Percentiles rank a stretch among this genome's conserved stretches.
phyloP scores from a whole-genome alignment of 345 rosid genomes.

The Syzygium aromaticum region DNA sequence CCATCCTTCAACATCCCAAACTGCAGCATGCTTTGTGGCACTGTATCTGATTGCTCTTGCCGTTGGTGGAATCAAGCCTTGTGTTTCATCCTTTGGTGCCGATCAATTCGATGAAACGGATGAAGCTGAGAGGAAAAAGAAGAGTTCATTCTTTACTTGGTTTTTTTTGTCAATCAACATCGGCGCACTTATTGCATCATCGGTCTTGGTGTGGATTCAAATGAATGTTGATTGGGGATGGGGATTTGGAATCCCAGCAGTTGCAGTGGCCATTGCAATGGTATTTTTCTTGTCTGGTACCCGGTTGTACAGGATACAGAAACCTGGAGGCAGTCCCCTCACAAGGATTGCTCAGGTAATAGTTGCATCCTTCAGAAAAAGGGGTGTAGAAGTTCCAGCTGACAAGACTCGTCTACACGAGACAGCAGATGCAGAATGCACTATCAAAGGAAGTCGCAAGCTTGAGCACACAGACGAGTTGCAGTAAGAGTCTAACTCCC shows the following conservation, averaged over 20 bases:
- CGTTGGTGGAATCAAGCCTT: constrained; percentile 94
- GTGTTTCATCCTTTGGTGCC: constrained; percentile 95
- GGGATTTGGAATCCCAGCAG: constrained; percentile 94
- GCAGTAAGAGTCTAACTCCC: constrained; percentile 23
- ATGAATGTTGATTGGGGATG: constrained; percentile 98
- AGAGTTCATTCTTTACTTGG: constrained; percentile 96
- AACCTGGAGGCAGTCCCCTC: constrained; percentile 89
- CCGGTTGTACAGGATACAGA: constrained; percentile 56
- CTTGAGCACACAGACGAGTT: constrained; percentile 65
- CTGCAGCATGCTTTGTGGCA: constrained; percentile 51
- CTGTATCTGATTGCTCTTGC: constrained; percentile 88
- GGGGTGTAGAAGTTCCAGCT: constrained; percentile 48
- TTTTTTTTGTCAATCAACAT: constrained; percentile 83
- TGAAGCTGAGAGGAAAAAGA: constrained; percentile 59
- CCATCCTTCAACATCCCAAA: constrained; percentile 43
- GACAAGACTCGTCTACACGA: constrained; percentile 69
- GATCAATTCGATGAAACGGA: constrained; percentile 93
- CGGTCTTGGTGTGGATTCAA: constrained; percentile 87
- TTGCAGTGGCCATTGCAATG: constrained; percentile 71
- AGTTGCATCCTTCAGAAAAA: constrained; percentile 69
- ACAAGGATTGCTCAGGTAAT: constrained; percentile 80
- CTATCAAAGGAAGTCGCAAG: constrained; percentile 77
- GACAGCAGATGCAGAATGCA: constrained; percentile 51
- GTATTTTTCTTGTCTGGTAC: constrained; percentile 74
- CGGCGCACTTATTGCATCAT: constrained; percentile 83